Evolutionary conservation across 352 stramenopile genomes (phyloP).

Genomic region (Phytopythium delawarense): DNA sequence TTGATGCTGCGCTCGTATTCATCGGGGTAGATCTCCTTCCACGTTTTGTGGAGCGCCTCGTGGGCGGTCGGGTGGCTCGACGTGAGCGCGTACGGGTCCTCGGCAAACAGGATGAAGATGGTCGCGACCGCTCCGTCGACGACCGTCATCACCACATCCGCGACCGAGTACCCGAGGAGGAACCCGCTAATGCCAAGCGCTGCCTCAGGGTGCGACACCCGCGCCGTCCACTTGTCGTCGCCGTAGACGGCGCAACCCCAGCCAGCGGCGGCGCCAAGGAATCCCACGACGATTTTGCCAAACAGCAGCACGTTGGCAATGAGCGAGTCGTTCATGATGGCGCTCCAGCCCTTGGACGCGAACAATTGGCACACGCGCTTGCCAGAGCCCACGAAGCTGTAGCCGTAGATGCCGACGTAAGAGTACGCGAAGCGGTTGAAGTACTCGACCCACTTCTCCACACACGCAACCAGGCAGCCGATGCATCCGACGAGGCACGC

Average conservation of each 20-base stretch:
- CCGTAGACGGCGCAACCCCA: slow-evolving; percentile 33
- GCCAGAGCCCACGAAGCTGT: slow-evolving; percentile 44
- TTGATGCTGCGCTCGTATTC: slow-evolving; percentile 43
- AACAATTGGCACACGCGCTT: slow-evolving; percentile 57
- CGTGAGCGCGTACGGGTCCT: slow-evolving; percentile 45
- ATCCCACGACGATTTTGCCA: slow-evolving; percentile 53
- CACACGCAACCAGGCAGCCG: slow-evolving; percentile 49
- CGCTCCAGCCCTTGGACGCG: slow-evolving; percentile 45
- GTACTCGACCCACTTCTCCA: slow-evolving; percentile 63
- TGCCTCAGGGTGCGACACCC: slow-evolving; percentile 37
- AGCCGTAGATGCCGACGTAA: slow-evolving; percentile 73
- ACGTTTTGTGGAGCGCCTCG: slow-evolving; percentile 33
- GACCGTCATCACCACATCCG: slow-evolving; percentile 54
- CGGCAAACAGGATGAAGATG: slow-evolving; percentile 66
- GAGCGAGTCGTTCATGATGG: slow-evolving; percentile 70
- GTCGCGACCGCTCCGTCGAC: slow-evolving; percentile 52
- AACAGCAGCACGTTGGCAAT: slow-evolving; percentile 58
- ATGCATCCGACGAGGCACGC: slow-evolving; percentile 42
- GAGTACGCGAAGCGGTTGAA: slow-evolving; percentile 78
- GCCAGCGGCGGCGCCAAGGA: slow-evolving; percentile 41
- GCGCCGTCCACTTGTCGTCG: slow-evolving; percentile 35
- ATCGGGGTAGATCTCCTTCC: slow-evolving; percentile 48
- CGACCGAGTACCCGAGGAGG: slow-evolving; percentile 23
- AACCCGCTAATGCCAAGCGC: slow-evolving; percentile 45
- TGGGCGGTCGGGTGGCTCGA: slow-evolving; percentile 32